Percentiles rank a stretch among this genome's conserved stretches.
Conservation (phyloP, 495 filamentous ascomycete genomes). For the Aspergillus nidulans region DNA sequence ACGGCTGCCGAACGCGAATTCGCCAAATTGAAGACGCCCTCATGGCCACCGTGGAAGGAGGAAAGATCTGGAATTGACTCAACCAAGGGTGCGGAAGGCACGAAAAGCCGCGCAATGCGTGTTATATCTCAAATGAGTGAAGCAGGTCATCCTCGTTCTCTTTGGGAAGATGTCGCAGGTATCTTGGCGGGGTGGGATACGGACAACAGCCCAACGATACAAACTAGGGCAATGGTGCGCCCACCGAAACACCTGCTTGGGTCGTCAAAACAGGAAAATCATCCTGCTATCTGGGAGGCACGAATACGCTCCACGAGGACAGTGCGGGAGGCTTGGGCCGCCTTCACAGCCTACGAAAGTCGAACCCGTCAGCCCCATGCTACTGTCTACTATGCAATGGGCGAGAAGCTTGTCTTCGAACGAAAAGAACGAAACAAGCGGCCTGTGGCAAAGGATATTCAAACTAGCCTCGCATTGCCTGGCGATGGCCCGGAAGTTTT, state of each 20-base stretch:
- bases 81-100: conserved; percentile 50
- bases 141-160: conserved; percentile 53
- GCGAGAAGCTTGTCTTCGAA: conserved; percentile 52
- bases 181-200: conserved; percentile 66
- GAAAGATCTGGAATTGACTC: conserved; percentile 56
- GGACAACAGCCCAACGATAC: conserved; percentile 65
- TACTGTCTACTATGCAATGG: conserved; percentile 55
- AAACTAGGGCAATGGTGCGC: conserved; percentile 46
- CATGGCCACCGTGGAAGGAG: conserved; percentile 72
- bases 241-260: conserved; percentile 20
- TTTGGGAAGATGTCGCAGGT: conserved; percentile 53
- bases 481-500: conserved; percentile 59
- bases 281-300: conserved; percentile 50
- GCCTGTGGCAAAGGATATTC: conserved; percentile 6
- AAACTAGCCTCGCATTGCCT: conserved; percentile 37
- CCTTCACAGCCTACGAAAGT: conserved; percentile 55
- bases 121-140: conserved; percentile 57
- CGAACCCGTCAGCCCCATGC: conserved; percentile 25
- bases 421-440: conserved; percentile 23
- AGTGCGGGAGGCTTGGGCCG: conserved; percentile 66
- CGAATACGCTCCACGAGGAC: conserved; percentile 64
- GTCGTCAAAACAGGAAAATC: conserved; percentile 10
- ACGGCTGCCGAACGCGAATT: conserved; percentile 54
- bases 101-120: conserved; percentile 53
- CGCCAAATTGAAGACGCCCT: conserved; percentile 53